Percentiles rank a stretch among this genome's conserved stretches.
phyloP scores from a whole-genome alignment of 1,284 basidiomycete species.

The Ceratobasidium sp. region DNA sequence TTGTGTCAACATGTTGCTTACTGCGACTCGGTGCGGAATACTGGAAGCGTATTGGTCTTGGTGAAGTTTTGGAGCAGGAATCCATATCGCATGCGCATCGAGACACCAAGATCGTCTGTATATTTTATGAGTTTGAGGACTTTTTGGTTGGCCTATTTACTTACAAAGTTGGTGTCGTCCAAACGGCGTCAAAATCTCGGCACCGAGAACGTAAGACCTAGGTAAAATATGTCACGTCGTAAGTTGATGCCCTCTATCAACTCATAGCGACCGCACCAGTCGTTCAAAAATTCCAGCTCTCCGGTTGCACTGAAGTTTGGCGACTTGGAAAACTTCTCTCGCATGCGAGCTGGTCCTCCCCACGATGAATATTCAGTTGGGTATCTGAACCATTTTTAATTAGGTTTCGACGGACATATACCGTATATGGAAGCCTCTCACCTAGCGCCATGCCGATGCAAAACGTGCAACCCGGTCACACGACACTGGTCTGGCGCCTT shows the following conservation, averaged over 20 bases:
- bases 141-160: conserved; percentile 31
- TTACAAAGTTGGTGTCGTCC: conserved; percentile 62
- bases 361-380: conserved; percentile 51
- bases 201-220: conserved; percentile 59
- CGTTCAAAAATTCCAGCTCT: conserved; percentile 61
- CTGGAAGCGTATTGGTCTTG: conserved; percentile 74
- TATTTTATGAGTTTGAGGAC: conserved; percentile 70
- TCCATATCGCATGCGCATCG: conserved; percentile 52
- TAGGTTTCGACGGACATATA: neutral
- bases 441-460: conserved; percentile 62
- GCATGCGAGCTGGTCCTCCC: conserved; percentile 52
- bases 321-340: conserved; percentile 53
- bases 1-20: conserved; percentile 57
- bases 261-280: conserved; percentile 55
- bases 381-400: conserved; percentile 51
- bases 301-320: conserved; percentile 55
- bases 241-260: conserved; percentile 62
- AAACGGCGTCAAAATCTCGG: conserved; percentile 63
- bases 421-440: conserved; percentile 38
- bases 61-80: conserved; percentile 75
- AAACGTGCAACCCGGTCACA: conserved; percentile 59
- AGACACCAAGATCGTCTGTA: conserved; percentile 59
- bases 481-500: conserved; percentile 59
- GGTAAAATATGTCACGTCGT: no score
- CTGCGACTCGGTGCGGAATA: conserved; percentile 91